Evolutionary conservation across 805 yeast species (phyloP), one percentile per base, ranked within the genome.

Genomic region (Wickerhamiella azyma): DNA sequence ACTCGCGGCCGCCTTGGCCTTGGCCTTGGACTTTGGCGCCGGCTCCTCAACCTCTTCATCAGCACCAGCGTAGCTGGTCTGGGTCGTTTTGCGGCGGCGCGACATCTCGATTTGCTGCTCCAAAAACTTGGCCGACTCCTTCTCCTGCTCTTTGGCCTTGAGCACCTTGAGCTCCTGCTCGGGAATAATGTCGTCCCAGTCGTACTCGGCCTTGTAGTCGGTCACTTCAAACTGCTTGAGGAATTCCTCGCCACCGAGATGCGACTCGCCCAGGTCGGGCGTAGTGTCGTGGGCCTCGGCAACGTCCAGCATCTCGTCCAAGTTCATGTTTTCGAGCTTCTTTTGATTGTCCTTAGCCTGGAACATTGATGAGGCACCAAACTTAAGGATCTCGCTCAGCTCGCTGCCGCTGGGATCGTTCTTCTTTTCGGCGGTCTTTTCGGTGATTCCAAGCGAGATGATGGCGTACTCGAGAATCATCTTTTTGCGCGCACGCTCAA

Each of bases 101-200:
- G 77, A 81, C 80, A 92, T 75, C 52, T 85, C 85, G 53, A 92
- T 77, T 63, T 92, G 97, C 55, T 86, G 89, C 58, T 85, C 79
- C 48, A 92, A 71, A 58, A 77, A 88, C 52, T 77, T 81, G 52
- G 89, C 96, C 53, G 92, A 96, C 39, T 79, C 74, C 43, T 82
- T 74, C 60, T 78, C 81, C 69, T 81, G 79, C 60, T 92, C 98
- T 47, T 86, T 94, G 52, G 83, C 94, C 61, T 92, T 92, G 55
- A 92, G 71, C 60, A 82, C 85, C 50, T 77, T 73, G 52, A 94
- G 70, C 62, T 92, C 98, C 39, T 84, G 94, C 53, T 85, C 88
- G 0, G 99, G 99, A 57, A 92, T 92, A 55, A 92, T 92, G 63
- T 92, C 99, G 66, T 92, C 97, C 99, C 99, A 92, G 52, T 86